A percentile compares a stretch with the other conserved stretches of the same genome.
phyloP scores from a whole-genome alignment of 805 yeast genomes.

The Candida berthetii region DNA sequence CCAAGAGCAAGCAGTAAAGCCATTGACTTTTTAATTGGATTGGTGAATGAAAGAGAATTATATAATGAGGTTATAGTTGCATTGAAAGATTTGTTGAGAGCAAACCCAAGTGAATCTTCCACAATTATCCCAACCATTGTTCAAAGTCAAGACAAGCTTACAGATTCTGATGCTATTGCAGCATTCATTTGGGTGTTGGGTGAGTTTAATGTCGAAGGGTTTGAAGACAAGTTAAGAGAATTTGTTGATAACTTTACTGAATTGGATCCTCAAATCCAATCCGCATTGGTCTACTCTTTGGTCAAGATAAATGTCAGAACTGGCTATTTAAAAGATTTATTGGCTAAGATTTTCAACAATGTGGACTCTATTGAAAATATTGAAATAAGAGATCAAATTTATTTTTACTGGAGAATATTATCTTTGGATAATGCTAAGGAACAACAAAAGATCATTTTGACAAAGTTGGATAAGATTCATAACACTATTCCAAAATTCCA shows the following conservation, averaged over 20 bases:
- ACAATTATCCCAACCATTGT: constrained; percentile 51
- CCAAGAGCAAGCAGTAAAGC: constrained; percentile 46
- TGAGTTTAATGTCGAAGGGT: constrained; percentile 55
- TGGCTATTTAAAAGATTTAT: constrained; percentile 32
- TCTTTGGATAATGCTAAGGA: constrained; percentile 35
- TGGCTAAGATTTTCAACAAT: constrained; percentile 60
- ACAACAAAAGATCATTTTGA: constrained; percentile 44
- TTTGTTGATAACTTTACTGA: constrained; percentile 50
- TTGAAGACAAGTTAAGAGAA: constrained; percentile 37
- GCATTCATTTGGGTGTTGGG: constrained; percentile 66
- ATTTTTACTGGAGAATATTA: constrained; percentile 71
- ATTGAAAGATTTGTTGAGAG: constrained; percentile 59
- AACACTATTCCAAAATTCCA: constrained; percentile 70
- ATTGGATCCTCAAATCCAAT: constrained; percentile 56
- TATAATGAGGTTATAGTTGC: constrained; percentile 59
- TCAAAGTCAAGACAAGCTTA: constrained; percentile 38
- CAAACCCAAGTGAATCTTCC: constrained; percentile 47
- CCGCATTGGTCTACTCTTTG: constrained; percentile 50
- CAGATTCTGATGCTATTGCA: constrained; percentile 44
- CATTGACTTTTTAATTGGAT: constrained; percentile 51
- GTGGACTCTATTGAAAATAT: constrained; percentile 64
- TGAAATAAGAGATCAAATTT: constrained; percentile 78
- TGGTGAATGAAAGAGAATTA: constrained; percentile 59
- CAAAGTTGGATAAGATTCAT: constrained; percentile 63
- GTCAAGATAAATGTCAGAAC: constrained; percentile 46